Conservation (phyloP, 176 grass and related monocot genomes). For the Carex myosuroides region DNA sequence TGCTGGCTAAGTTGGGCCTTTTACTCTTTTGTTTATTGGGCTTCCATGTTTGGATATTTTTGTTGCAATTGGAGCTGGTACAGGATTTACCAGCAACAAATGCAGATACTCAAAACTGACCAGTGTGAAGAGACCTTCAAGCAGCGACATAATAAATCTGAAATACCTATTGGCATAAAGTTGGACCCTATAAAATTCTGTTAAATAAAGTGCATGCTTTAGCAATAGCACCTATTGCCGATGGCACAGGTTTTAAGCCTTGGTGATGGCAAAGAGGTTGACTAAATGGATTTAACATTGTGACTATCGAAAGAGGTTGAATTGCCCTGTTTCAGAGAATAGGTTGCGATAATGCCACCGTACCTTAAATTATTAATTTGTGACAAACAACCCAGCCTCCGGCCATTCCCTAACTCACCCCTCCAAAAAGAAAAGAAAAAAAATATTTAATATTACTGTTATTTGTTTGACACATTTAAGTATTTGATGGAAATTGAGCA, state of each 20-base stretch:
- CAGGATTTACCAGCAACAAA: not conserved
- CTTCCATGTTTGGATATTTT: constrained; percentile 8
- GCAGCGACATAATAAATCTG: not conserved
- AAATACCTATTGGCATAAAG: not conserved
- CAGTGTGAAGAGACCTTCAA: not conserved
- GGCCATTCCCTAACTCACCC: too few species aligned
- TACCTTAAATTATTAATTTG: too few species aligned
- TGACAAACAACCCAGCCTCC: too few species aligned
- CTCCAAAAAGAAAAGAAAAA: too few species aligned
- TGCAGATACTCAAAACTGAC: not conserved
- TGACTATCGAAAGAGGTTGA: too few species aligned
- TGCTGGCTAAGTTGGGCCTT: not conserved
- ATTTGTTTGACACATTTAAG: not conserved
- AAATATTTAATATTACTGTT: not conserved
- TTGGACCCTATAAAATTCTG: not conserved
- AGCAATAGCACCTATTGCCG: not conserved
- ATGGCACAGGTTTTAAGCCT: not conserved
- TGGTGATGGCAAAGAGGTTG: too few species aligned
- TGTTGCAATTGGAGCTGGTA: not conserved
- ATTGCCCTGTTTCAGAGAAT: too few species aligned
- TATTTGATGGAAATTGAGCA: not conserved
- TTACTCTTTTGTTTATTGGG: not conserved
- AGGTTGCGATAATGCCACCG: too few species aligned
- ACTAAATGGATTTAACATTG: too few species aligned
- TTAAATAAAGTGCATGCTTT: not conserved